Percentiles rank a stretch among this genome's conserved stretches.
phyloP scores from a whole-genome alignment of 495 filamentous ascomycete genomes.

The Hypoxylon subgilvum region DNA sequence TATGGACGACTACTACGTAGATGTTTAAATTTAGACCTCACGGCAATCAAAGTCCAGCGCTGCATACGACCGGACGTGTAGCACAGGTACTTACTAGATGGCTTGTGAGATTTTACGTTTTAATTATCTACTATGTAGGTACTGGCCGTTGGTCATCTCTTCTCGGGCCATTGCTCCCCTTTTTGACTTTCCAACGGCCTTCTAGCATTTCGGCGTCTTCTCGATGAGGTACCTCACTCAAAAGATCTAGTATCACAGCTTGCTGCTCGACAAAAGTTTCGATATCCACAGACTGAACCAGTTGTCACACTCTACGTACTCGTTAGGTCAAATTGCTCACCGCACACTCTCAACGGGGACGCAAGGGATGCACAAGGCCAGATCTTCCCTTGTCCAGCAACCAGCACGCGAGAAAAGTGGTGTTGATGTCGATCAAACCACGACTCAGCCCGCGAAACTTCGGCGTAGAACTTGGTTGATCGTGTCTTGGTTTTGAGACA shows the following conservation, averaged over 20 bases:
- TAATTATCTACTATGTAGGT: too few relatives aligned
- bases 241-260: not conserved
- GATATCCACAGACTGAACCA: too few relatives aligned
- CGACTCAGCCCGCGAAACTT: not conserved
- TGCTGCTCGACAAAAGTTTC: not conserved
- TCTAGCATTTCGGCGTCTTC: not conserved
- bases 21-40: conserved; percentile 39
- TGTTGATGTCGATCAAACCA: conserved; percentile 8
- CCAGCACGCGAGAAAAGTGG: not conserved
- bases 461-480: not conserved
- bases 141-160: not conserved
- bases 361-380: conserved; percentile 9
- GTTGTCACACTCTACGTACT: too few relatives aligned
- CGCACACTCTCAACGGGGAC: not conserved
- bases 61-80: too few relatives aligned
- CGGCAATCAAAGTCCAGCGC: conserved; percentile 13
- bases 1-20: conserved; percentile 10
- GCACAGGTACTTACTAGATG: too few relatives aligned
- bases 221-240: too few relatives aligned
- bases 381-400: not conserved
- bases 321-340: not conserved
- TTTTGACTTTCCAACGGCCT: not conserved
- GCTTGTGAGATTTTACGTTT: too few relatives aligned
- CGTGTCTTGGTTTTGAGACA: too few relatives aligned
- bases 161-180: not conserved